Conservation (phyloP, 2,329 filamentous ascomycete genomes). For the Pseudogymnoascus sp. region DNA sequence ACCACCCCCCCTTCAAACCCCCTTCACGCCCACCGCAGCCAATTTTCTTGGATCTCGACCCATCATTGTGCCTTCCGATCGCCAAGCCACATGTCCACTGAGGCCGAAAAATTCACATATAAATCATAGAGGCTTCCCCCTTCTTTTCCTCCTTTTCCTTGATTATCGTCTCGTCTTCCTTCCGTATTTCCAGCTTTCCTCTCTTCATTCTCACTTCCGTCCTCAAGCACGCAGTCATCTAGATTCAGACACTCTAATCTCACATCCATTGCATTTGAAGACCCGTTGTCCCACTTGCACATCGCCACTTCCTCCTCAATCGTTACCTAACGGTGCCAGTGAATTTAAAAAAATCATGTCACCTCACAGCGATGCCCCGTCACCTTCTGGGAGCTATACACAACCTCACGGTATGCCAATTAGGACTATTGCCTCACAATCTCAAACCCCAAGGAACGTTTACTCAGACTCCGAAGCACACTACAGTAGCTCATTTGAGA, state of each 20-base stretch:
- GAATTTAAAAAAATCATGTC: slow-evolving; percentile 30
- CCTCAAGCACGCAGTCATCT: neutral
- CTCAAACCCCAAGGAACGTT: slow-evolving; percentile 20
- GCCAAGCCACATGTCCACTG: neutral
- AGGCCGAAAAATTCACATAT: neutral
- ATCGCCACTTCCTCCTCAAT: neutral
- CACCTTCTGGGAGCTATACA: slow-evolving; percentile 39
- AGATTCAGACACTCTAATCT: neutral
- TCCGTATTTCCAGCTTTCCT: neutral
- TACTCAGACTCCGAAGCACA: slow-evolving; percentile 29
- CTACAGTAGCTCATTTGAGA: slow-evolving; percentile 18
- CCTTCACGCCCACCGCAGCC: neutral
- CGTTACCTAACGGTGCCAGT: neutral
- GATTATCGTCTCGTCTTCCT: neutral
- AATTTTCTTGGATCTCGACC: slow-evolving; percentile 7
- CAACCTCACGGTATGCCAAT: slow-evolving; percentile 18
- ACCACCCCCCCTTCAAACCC: neutral
- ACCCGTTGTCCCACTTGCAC: slow-evolving; percentile 7
- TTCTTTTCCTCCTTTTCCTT: neutral
- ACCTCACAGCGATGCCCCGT: slow-evolving; percentile 40
- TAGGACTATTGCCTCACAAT: neutral
- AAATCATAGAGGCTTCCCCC: neutral
- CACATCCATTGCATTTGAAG: slow-evolving; percentile 1
- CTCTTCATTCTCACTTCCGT: neutral
- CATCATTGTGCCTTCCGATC: slow-evolving; percentile 8